A percentile compares a stretch with the other conserved stretches of the same genome.
These are phyloP conservation scores for Cystobasidiaceae sp. DNA, from an alignment of 1,284 basidiomycete species.

Conservation along the genomic window DNA sequence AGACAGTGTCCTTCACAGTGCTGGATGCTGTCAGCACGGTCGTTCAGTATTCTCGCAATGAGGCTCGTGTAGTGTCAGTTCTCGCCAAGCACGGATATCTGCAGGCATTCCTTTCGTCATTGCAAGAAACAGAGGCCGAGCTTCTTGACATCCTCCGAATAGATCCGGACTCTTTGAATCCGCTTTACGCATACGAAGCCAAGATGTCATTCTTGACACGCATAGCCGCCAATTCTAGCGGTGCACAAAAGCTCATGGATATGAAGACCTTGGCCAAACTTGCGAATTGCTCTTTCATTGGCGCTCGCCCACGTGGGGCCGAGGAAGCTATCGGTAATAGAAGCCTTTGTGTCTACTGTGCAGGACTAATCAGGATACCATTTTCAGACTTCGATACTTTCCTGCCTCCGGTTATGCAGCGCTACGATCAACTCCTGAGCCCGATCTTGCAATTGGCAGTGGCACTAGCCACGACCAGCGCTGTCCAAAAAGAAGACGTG, in stretches of 20 bases:
- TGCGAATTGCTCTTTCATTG: constrained; percentile 79
- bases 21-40: constrained; percentile 63
- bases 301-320: constrained; percentile 71
- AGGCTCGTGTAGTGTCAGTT: constrained; percentile 49
- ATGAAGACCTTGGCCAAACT: constrained; percentile 71
- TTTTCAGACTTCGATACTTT: constrained; percentile 70
- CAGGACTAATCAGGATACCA: too few species aligned
- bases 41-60: constrained; percentile 47
- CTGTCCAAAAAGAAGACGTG: constrained; percentile 49
- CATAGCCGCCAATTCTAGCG: constrained; percentile 71
- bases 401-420: constrained; percentile 75
- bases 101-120: constrained; percentile 70
- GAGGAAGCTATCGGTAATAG: constrained; percentile 70
- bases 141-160: constrained; percentile 75
- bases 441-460: constrained; percentile 75
- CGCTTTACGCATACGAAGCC: constrained; percentile 90
- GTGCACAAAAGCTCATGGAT: constrained; percentile 80
- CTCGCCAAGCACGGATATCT: constrained; percentile 74
- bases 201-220: constrained; percentile 83
- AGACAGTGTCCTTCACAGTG: constrained; percentile 83
- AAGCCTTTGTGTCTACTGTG: too few species aligned
- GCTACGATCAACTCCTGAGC: constrained; percentile 81
- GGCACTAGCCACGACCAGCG: constrained; percentile 59
- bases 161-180: constrained; percentile 85
- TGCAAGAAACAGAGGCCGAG: constrained; percentile 77